Evolutionary conservation across 75 land plant genomes (phyloP), one percentile per base, ranked within the genome.

Genomic region (Pinus albicaulis): DNA sequence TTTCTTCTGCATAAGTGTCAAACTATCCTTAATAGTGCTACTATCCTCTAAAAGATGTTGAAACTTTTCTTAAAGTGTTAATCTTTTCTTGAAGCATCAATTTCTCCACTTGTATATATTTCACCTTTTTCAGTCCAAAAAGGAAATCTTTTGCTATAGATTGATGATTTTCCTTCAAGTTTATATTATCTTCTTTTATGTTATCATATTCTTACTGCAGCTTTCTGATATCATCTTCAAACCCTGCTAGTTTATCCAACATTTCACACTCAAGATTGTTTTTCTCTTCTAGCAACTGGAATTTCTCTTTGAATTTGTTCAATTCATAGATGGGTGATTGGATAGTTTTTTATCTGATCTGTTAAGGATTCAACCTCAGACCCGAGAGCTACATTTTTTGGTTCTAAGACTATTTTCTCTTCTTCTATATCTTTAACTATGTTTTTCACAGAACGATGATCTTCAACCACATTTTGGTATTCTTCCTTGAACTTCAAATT

Each of bases 261-360:
- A 68, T 20, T 68, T 68, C 71, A 68, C 71, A 8, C 38, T 68
- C 71, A 68, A 68, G 22, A 68, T 17, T 68, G 36, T 22, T 38
- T 41, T 68, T 68, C 48, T 38, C 71, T 38, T 38, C 71, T 38
- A 19, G 71, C 38, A 38, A 1, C 19, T 38, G 23, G 3, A 20
- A n/a, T n/a, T 68, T 19, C n/a, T 38, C 71, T 17, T 68, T 68
- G 11, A 3, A 68, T 36, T 41, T 44, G 20, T 68, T 68, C 71
- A 41, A 68, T 36, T 68, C 71, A 68, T 15, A 19, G 71, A 68
- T 23, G 52, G 41, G 52, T 68, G 38, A n/a, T n/a, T 68, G 53
- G 22, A 68, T 24, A 13, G 41, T 8, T 68, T 68, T 22, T 1
- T 1, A 68, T 68, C n/a, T 68, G 23, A 41, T n/a, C 52, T 8